A percentile compares a stretch with the other conserved stretches of the same genome.
Evolutionary conservation across 2,329 filamentous ascomycete genomes (phyloP).

Genomic region (Aspergillus calidoustus): DNA sequence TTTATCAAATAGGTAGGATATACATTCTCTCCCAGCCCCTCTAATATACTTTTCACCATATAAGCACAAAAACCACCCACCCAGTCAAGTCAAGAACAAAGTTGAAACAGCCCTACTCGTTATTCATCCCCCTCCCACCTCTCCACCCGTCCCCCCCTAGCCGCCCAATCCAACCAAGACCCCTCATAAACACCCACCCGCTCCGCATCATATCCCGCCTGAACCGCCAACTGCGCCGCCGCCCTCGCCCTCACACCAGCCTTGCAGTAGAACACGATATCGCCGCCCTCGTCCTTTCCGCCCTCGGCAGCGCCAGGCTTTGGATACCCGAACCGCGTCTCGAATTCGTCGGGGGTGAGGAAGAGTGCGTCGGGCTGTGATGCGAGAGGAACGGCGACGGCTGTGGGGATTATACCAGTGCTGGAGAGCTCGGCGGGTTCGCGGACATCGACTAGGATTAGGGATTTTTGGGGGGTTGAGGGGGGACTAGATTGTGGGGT

Average conservation of each 20-base stretch:
- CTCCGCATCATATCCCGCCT: constrained; percentile 74
- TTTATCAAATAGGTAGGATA: constrained; percentile 4
- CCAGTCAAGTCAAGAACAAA: not conserved
- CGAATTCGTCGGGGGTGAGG: constrained; percentile 76
- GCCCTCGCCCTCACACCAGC: constrained; percentile 81
- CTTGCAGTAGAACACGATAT: constrained; percentile 87
- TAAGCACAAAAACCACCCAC: not conserved
- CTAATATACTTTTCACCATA: not conserved
- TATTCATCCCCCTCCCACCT: constrained; percentile 43
- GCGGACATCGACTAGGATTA: constrained; percentile 52
- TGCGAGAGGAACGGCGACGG: constrained; percentile 80
- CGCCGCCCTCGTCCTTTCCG: constrained; percentile 7
- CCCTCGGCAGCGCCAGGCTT: constrained; percentile 59
- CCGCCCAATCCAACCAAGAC: constrained; percentile 75
- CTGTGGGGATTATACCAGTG: constrained; percentile 70
- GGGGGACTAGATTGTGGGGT: constrained; percentile 22
- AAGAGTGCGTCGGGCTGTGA: constrained; percentile 80
- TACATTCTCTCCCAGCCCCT: not conserved
- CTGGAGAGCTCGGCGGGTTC: constrained; percentile 51
- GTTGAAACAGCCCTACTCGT: not conserved
- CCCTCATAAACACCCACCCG: constrained; percentile 58
- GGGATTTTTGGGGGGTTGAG: constrained; percentile 31
- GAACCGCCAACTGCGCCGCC: constrained; percentile 75
- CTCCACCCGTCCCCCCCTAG: constrained; percentile 68
- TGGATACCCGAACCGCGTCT: constrained; percentile 77